These are phyloP conservation scores for Plasmodium vivax DNA, from an alignment of 169 alveolate genomes.

Conservation along the genomic window DNA sequence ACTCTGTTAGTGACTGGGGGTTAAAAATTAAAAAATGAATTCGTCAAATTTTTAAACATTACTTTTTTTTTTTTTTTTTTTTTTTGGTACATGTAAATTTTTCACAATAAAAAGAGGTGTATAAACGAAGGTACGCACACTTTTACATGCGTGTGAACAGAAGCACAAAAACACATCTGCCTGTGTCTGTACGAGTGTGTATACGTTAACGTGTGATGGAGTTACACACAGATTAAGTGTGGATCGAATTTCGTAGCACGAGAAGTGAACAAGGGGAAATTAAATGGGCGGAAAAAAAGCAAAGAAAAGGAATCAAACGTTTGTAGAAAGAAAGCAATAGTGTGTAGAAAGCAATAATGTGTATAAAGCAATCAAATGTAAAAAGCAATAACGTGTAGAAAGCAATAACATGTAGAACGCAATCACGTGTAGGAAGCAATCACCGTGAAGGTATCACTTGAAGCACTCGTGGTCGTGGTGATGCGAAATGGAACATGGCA, in stretches of 20 bases:
- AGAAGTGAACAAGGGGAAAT: background rate
- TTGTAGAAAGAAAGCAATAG: no score
- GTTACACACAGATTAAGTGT: background rate
- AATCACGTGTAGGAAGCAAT: background rate
- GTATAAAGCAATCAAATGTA: background rate
- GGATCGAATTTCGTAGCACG: background rate
- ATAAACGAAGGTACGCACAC: background rate
- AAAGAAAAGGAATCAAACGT: background rate
- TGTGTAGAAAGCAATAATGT: background rate
- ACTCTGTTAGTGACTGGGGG: background rate
- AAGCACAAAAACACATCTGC: background rate
- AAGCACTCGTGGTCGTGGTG: background rate
- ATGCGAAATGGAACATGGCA: background rate
- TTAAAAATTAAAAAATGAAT: constrained; percentile 8
- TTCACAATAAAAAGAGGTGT: background rate
- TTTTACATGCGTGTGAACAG: background rate
- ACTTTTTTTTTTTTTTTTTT: no score
- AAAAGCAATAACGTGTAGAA: background rate
- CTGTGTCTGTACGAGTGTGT: constrained; percentile 4
- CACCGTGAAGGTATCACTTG: background rate
- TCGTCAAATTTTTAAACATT: constrained; percentile 2
- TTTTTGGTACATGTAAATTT: background rate
- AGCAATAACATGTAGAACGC: background rate
- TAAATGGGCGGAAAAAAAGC: background rate
- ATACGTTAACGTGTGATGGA: background rate